phyloP scores from a whole-genome alignment of 164 flowering plant species.

The Pachysandra terminalis region DNA sequence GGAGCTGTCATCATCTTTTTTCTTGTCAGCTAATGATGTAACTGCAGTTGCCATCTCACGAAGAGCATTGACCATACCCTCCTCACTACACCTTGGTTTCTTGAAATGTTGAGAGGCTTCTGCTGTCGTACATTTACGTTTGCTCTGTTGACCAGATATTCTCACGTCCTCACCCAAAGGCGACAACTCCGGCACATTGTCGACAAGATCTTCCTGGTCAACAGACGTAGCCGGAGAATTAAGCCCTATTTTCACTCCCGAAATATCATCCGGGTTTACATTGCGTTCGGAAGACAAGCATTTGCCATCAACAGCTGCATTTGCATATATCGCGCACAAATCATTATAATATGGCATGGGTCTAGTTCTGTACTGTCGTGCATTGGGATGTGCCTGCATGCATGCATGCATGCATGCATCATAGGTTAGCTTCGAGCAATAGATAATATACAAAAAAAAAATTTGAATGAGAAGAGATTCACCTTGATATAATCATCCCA shows the following conservation, averaged over 20 bases:
- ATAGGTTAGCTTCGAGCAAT: background rate
- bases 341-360: slow-evolving; percentile 57
- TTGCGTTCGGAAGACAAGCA: slow-evolving; percentile 23
- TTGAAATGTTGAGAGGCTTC: slow-evolving; percentile 15
- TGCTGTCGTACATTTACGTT: slow-evolving; percentile 18
- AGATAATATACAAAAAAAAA: background rate
- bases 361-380: slow-evolving; percentile 60
- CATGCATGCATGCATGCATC: slow-evolving; percentile 31
- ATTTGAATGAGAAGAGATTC: slow-evolving; percentile 4
- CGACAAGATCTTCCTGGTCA: slow-evolving; percentile 18
- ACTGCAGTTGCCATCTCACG: slow-evolving; percentile 32
- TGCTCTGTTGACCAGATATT: slow-evolving; percentile 13
- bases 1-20: slow-evolving; percentile 22
- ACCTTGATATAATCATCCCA: slow-evolving; percentile 67
- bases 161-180: background rate
- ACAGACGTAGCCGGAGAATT: slow-evolving; percentile 20
- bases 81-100: slow-evolving; percentile 21
- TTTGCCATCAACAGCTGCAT: slow-evolving; percentile 25
- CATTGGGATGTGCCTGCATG: slow-evolving; percentile 55
- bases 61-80: slow-evolving; percentile 22
- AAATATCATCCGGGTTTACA: slow-evolving; percentile 18
- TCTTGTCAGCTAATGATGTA: slow-evolving; percentile 27
- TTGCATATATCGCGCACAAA: slow-evolving; percentile 43
- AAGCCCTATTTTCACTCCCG: slow-evolving; percentile 3
- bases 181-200: slow-evolving; percentile 13